Percentiles rank a stretch among this genome's conserved stretches.
Evolutionary conservation across 352 stramenopile species (phyloP).

Genomic region (Globisporangium recalcitrans): DNA sequence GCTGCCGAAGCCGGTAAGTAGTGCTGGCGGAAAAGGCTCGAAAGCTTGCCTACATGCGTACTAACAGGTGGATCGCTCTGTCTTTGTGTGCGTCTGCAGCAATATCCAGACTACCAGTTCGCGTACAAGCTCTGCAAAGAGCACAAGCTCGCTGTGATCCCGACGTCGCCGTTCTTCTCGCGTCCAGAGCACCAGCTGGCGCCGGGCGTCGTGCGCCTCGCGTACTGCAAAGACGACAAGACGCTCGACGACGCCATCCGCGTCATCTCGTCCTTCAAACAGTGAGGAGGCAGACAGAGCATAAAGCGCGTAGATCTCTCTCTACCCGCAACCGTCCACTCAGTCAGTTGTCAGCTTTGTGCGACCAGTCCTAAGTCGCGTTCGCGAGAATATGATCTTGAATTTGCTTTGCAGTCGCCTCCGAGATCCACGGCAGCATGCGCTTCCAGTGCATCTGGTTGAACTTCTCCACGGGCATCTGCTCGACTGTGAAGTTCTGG

Average conservation of each 20-base stretch:
- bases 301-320: constrained; percentile 2
- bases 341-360: not conserved
- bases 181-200: constrained; percentile 74
- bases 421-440: constrained; percentile 78
- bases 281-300: constrained; percentile 7
- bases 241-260: constrained; percentile 86
- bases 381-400: constrained; percentile 36
- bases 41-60: not conserved
- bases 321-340: not conserved
- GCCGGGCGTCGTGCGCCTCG: constrained; percentile 84
- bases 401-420: constrained; percentile 46
- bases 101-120: constrained; percentile 85
- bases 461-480: constrained; percentile 76
- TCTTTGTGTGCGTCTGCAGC: constrained; percentile 24
- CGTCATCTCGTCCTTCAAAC: constrained; percentile 55
- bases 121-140: constrained; percentile 89
- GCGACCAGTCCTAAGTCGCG: constrained; percentile 4
- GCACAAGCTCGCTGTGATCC: constrained; percentile 90
- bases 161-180: constrained; percentile 92
- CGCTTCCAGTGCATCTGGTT: constrained; percentile 84
- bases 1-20: constrained; percentile 52
- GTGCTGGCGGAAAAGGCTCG: too few species aligned
- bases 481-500: constrained; percentile 45
- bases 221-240: constrained; percentile 96
- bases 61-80: not conserved